Percentiles rank a stretch among this genome's conserved stretches.
Conservation (phyloP, 73 alveolate genomes). For the Uronychia binucleata region DNA sequence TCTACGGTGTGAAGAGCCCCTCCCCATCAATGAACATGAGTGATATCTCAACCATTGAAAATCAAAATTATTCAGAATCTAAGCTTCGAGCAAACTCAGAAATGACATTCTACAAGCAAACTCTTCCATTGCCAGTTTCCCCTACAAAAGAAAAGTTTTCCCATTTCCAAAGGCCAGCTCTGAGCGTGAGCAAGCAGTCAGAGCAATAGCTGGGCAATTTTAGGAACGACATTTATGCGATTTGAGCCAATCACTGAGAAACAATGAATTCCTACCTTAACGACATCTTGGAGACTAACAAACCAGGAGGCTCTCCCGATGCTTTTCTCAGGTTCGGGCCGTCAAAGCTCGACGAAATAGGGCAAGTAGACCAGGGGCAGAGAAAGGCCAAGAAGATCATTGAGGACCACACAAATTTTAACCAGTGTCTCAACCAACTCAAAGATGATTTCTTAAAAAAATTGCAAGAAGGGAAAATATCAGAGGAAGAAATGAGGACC, state of each 20-base stretch:
- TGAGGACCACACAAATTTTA: background rate
- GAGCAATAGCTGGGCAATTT: background rate
- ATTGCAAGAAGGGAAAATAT: background rate
- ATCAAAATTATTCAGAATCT: background rate
- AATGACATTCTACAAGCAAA: background rate
- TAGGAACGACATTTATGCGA: background rate
- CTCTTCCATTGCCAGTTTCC: background rate
- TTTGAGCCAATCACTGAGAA: background rate
- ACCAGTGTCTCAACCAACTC: background rate
- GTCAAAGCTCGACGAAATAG: background rate
- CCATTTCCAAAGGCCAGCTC: background rate
- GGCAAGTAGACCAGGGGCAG: background rate
- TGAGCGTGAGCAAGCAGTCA: background rate
- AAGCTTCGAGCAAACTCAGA: background rate
- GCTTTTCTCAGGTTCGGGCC: background rate
- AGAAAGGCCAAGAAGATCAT: background rate
- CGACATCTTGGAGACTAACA: background rate
- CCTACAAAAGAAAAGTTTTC: background rate
- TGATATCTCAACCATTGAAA: background rate
- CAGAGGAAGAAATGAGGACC: background rate
- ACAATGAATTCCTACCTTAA: background rate
- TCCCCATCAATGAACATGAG: background rate
- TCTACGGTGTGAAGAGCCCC: background rate
- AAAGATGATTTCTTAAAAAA: background rate
- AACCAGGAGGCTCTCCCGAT: background rate